Conservation (phyloP, 768 basidiomycete species). For the Hydnum rufescens region DNA sequence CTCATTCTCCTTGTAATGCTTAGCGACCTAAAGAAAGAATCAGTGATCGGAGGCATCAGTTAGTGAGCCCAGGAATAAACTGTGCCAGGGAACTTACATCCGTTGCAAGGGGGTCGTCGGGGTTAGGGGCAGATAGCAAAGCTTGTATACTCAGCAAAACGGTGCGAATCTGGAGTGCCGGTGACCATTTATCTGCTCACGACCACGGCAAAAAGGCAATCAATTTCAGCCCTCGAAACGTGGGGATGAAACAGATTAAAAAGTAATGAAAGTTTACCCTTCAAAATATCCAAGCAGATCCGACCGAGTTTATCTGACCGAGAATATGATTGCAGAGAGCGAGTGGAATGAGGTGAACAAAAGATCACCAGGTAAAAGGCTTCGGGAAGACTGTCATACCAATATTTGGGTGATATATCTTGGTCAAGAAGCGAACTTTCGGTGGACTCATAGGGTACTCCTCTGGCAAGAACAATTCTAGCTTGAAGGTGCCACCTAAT, state of each 20-base stretch:
- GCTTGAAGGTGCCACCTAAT: slow-evolving; percentile 86
- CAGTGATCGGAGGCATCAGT: too few relatives aligned
- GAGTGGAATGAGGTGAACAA: neutral
- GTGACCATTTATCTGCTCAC: slow-evolving; percentile 88
- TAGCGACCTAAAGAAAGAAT: slow-evolving; percentile 32
- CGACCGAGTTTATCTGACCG: slow-evolving; percentile 83
- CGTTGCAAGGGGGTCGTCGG: slow-evolving; percentile 84
- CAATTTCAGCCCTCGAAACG: neutral
- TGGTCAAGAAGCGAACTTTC: slow-evolving; percentile 92
- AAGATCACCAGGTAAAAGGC: neutral
- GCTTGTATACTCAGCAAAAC: slow-evolving; percentile 94
- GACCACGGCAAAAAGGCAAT: slow-evolving; percentile 1
- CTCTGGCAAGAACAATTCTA: slow-evolving; percentile 96
- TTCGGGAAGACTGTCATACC: slow-evolving; percentile 38
- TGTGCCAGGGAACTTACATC: slow-evolving; percentile 36
- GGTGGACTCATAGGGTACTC: slow-evolving; percentile 99
- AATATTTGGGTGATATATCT: slow-evolving; percentile 99
- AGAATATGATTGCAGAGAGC: neutral
- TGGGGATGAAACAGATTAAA: too few relatives aligned
- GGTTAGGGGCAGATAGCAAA: slow-evolving; percentile 89
- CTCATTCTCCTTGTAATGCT: slow-evolving; percentile 98
- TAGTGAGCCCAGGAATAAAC: neutral
- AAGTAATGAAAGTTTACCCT: slow-evolving; percentile 48
- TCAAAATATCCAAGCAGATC: slow-evolving; percentile 95
- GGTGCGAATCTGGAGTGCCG: slow-evolving; percentile 94